phyloP scores from a whole-genome alignment of 441 rosid species.

The Pelargonium cotyledonis region DNA sequence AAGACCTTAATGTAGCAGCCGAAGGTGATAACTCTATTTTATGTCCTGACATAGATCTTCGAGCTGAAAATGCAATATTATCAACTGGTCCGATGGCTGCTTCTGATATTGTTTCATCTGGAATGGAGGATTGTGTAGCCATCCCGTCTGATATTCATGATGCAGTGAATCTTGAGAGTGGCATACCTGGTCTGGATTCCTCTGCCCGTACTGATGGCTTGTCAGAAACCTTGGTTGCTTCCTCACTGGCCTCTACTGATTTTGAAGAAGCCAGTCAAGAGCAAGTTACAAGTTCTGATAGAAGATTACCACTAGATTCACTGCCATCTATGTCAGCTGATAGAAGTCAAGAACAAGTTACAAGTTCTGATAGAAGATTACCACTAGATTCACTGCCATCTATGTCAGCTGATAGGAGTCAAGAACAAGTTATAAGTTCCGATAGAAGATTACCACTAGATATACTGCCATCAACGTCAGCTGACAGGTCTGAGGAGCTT shows the following conservation, averaged over 20 bases:
- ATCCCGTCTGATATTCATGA: constrained; percentile 42
- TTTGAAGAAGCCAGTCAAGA: constrained; percentile 60
- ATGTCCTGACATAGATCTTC: constrained; percentile 33
- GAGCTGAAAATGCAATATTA: constrained; percentile 40
- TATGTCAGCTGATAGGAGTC: constrained; percentile 64
- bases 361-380: constrained; percentile 46
- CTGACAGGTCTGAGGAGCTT: constrained; percentile 79
- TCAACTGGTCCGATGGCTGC: constrained; percentile 41
- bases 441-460: constrained; percentile 46
- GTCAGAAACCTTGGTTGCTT: constrained; percentile 52
- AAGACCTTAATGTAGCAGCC: constrained; percentile 34
- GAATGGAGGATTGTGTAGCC: constrained; percentile 30
- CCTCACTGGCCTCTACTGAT: constrained; percentile 54
- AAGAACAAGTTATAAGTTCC: constrained; percentile 50
- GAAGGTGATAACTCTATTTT: constrained; percentile 25
- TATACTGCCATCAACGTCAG: constrained; percentile 52
- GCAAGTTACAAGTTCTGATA: constrained; percentile 50
- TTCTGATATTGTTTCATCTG: constrained; percentile 40
- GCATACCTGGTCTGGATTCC: constrained; percentile 85
- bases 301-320: constrained; percentile 42
- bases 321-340: constrained; percentile 63
- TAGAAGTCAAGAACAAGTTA: constrained; percentile 62
- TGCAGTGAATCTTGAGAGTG: constrained; percentile 48
- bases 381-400: constrained; percentile 50
- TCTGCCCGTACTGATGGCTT: constrained; percentile 47